These are phyloP conservation scores for Gymnopus androsaceus DNA, from an alignment of 1,284 basidiomycete genomes.

Conservation along the genomic window DNA sequence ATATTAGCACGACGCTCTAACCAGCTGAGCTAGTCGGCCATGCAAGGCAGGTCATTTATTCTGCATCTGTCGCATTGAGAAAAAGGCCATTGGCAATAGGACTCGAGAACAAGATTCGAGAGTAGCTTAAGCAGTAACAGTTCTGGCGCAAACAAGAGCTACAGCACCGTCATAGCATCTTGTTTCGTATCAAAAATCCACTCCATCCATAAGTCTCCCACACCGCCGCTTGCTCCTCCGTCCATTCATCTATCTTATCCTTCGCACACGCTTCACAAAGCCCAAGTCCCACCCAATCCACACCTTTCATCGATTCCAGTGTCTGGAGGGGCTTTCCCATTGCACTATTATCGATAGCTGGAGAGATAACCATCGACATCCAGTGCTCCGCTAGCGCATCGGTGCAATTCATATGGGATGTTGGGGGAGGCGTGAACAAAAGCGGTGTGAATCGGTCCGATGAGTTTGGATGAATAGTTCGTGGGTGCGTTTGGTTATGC, in stretches of 20 bases:
- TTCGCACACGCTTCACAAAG: conserved; percentile 57
- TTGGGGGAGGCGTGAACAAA: conserved; percentile 68
- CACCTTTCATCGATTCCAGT: conserved; percentile 53
- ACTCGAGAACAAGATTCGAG: no score
- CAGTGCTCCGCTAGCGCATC: conserved; percentile 68
- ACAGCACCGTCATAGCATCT: no score
- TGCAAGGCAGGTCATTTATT: no score
- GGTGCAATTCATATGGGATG: conserved; percentile 71
- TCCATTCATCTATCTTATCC: conserved; percentile 69
- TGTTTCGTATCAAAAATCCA: conserved; percentile 51
- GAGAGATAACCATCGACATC: conserved; percentile 67
- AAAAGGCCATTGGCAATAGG: no score
- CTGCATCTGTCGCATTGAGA: no score
- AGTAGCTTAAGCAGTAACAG: no score
- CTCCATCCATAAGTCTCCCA: conserved; percentile 61
- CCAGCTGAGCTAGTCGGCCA: no score
- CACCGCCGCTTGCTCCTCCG: conserved; percentile 54
- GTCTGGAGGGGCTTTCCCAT: conserved; percentile 71
- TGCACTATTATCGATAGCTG: conserved; percentile 56
- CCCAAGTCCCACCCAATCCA: conserved; percentile 60
- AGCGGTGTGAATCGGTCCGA: conserved; percentile 69
- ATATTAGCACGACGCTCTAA: no score
- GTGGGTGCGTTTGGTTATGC: conserved; percentile 24
- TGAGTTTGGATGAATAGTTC: conserved; percentile 49
- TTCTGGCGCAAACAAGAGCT: no score